Evolutionary conservation across 768 basidiomycete species (phyloP).

Genomic region (Calvatia gigantea): DNA sequence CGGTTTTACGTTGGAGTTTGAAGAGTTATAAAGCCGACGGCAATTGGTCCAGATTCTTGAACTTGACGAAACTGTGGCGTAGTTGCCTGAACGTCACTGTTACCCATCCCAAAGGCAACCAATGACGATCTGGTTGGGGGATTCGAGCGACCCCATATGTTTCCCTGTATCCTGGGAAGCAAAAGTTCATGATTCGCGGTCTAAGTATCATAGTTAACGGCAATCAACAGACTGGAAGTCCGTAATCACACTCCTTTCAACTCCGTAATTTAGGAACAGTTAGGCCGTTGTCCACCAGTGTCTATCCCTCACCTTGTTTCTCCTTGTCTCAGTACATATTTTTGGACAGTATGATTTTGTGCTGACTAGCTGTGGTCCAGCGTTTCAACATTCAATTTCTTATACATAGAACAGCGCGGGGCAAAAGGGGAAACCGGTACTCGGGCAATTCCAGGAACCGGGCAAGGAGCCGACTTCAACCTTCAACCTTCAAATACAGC

Average conservation of each 20-base stretch:
- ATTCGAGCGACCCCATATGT: too few species aligned
- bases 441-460: slow-evolving; percentile 1
- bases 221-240: background rate
- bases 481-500: background rate
- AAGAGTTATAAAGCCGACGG: slow-evolving; percentile 47
- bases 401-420: too few species aligned
- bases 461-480: background rate
- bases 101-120: background rate
- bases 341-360: background rate
- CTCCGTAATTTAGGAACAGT: background rate
- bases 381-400: too few species aligned
- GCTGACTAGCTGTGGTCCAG: background rate
- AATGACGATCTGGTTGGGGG: too few species aligned
- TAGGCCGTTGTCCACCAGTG: background rate
- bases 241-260: background rate
- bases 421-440: background rate
- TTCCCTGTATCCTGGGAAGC: background rate
- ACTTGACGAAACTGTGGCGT: background rate
- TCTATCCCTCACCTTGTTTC: background rate
- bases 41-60: slow-evolving; percentile 24
- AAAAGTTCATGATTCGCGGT: background rate
- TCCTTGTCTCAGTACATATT: background rate
- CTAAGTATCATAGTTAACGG: background rate
- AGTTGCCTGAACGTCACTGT: background rate
- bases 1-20: slow-evolving; percentile 89